Evolutionary conservation across 192 early-diverging fungal genomes (phyloP).

Genomic region (Backusella liffmaniae): DNA sequence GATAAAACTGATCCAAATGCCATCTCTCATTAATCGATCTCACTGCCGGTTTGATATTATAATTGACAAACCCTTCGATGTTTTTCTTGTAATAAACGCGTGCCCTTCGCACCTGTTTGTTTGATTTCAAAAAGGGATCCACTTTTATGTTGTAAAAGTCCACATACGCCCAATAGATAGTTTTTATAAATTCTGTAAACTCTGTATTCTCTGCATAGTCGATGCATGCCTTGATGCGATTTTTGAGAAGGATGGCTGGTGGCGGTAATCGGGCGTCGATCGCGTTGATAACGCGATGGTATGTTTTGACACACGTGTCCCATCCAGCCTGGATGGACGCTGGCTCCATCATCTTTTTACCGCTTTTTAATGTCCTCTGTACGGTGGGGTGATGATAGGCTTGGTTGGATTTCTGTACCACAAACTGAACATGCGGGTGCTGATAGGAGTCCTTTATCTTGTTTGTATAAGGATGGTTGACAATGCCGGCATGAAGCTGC

Average conservation of each 20-base stretch:
- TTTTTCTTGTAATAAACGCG: slow-evolving; percentile 1
- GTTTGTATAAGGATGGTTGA: not conserved
- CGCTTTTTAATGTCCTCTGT: not conserved
- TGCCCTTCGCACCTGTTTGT: not conserved
- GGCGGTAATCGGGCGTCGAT: not conserved
- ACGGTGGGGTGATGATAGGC: not conserved
- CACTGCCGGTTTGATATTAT: not conserved
- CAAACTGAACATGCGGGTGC: not conserved
- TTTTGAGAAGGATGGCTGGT: not conserved
- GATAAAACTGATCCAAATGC: not conserved
- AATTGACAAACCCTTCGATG: not conserved
- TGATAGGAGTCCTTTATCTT: not conserved
- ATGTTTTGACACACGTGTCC: not conserved
- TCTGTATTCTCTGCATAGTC: not conserved
- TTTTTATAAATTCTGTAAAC: not conserved
- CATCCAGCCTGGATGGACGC: not conserved
- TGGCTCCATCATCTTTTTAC: not conserved
- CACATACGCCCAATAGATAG: not conserved
- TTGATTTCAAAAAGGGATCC: not conserved
- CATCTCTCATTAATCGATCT: not conserved
- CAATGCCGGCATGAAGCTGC: not conserved
- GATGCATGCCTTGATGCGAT: not conserved
- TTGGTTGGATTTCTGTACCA: not conserved
- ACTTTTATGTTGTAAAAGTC: not conserved
- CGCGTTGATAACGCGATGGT: not conserved